Evolutionary conservation across 2,329 filamentous ascomycete genomes (phyloP).

Genomic region (Ambrosiella cleistominuta): DNA sequence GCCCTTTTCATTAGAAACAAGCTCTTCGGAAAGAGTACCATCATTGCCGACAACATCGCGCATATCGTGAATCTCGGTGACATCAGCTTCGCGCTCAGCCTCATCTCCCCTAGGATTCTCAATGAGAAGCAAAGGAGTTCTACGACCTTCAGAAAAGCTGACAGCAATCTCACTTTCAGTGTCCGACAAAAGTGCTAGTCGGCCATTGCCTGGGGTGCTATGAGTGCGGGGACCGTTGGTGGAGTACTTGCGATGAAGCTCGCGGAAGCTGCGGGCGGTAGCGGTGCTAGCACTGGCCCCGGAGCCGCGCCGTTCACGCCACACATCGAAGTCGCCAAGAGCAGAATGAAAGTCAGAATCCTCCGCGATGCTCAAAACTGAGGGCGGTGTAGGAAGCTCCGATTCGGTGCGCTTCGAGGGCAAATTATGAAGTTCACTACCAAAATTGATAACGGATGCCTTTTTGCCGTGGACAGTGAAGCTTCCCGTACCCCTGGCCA

Average conservation of each 20-base stretch:
- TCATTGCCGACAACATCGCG: no score
- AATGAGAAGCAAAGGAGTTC: slow-evolving; percentile 36
- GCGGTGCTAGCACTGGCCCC: slow-evolving; percentile 48
- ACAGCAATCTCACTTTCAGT: slow-evolving; percentile 43
- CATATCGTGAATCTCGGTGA: no score
- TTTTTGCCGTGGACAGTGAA: slow-evolving; percentile 98
- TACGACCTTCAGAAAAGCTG: slow-evolving; percentile 41
- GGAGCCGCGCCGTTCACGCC: slow-evolving; percentile 39
- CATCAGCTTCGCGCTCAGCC: background rate
- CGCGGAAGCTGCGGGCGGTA: slow-evolving; percentile 47
- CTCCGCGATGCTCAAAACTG: slow-evolving; percentile 18
- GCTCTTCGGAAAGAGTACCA: no score
- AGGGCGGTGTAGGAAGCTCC: slow-evolving; percentile 21
- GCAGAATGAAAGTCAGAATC: slow-evolving; percentile 37
- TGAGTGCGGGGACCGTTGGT: slow-evolving; percentile 29
- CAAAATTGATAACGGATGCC: slow-evolving; percentile 91
- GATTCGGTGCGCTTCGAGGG: slow-evolving; percentile 40
- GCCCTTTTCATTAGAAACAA: background rate
- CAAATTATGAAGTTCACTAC: slow-evolving; percentile 70
- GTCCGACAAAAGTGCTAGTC: slow-evolving; percentile 32
- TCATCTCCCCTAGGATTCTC: slow-evolving; percentile 21
- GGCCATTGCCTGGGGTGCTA: slow-evolving; percentile 21
- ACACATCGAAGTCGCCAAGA: slow-evolving; percentile 27
- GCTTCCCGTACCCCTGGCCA: slow-evolving; percentile 65
- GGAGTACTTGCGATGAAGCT: slow-evolving; percentile 42